Base-by-base conservation (phyloP, 83 land plant species). In the Thuja plicata region DNA sequence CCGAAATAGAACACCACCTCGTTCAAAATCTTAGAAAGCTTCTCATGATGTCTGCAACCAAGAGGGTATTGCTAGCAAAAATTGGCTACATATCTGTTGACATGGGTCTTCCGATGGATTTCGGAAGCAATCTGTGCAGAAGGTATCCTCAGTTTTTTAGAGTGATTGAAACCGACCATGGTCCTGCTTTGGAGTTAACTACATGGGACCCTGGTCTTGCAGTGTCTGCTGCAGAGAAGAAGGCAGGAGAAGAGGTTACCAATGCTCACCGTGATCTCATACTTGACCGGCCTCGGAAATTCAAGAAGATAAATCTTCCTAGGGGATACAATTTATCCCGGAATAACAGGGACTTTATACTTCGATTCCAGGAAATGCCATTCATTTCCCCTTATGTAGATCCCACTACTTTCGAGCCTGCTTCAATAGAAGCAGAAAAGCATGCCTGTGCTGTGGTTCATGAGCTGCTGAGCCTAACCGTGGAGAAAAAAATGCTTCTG, bases 401-500 rank as follows among this genome's bases (percentile, higher is more conserved):
- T 35, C 83, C 77, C 38, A 85, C 45, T 21, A 37, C 84, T 12
- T 87, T 90, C 35, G 16, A 88, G 45, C 89, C 88, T 4, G n/a
- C 89, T 15, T 87, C 88, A 12, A 43, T 90, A 41, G 92, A 89
- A 79, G 93, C 93, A 19, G 96, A 97, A 87, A 95, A 93, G 84
- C 93, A 96, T 87, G 97, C 98, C 13, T 95, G 96, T 87, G 97
- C 92, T 13, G 94, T 94, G 83, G 95, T 97, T 70, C 92, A 97
- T 84, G 97, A 97, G 89, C 86, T 97, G 57, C 87, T 97, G 89
- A 92, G 90, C 17, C 93, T 97, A 90, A 96, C 94, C 24, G 89
- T 95, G 85, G 99, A 97, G 87, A 96, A 94, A 89, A 90, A 96
- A 90, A 90, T 94, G 16, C 81, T 93, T 52, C 89, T 95, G 1